These are phyloP conservation scores for Trichoderma gamsii DNA, from an alignment of 495 filamentous ascomycete species.

Conservation along the genomic window DNA sequence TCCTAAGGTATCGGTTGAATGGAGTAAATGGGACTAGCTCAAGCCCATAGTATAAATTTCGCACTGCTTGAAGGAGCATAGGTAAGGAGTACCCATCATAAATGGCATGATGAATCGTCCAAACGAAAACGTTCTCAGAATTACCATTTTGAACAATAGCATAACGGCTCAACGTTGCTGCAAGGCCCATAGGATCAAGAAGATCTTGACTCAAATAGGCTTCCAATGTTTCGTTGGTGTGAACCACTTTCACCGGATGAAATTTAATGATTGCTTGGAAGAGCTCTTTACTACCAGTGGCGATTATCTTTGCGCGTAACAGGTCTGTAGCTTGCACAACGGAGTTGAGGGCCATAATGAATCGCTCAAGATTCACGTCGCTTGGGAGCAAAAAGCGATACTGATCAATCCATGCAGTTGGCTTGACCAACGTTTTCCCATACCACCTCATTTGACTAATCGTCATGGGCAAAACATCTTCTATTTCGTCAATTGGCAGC, in stretches of 20 bases:
- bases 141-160: background rate
- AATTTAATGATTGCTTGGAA: background rate
- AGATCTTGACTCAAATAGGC: background rate
- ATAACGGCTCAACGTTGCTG: background rate
- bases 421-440: background rate
- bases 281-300: background rate
- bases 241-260: background rate
- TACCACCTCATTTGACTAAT: conserved; percentile 5
- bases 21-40: background rate
- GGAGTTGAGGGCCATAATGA: background rate
- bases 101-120: conserved; percentile 21
- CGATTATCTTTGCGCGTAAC: background rate
- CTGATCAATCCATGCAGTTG: background rate
- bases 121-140: conserved; percentile 22
- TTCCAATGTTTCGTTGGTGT: background rate
- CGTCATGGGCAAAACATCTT: background rate
- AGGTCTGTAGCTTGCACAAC: background rate
- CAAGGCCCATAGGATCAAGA: background rate
- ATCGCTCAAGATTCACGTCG: background rate
- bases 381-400: background rate
- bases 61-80: background rate
- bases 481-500: background rate
- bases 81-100: conserved; percentile 4
- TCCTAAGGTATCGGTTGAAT: background rate
- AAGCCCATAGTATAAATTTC: background rate